A percentile compares a stretch with the other conserved stretches of the same genome.
phyloP scores from a whole-genome alignment of 73 alveolate species.

The Stentor coeruleus region DNA sequence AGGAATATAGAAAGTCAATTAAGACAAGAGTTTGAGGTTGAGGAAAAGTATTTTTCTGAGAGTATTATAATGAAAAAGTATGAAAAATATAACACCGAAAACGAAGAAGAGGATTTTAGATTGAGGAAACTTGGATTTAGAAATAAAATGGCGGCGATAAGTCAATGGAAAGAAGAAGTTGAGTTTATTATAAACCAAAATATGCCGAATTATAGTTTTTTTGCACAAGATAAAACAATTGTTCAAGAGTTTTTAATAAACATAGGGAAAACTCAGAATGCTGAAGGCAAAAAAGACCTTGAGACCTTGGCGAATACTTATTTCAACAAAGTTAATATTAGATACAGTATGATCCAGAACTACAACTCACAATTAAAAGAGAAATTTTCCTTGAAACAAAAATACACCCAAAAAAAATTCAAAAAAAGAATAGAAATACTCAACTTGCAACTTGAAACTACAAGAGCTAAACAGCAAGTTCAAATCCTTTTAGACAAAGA shows the following conservation, averaged over 20 bases:
- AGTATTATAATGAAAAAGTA: not conserved
- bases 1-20: not conserved
- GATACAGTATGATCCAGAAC: not conserved
- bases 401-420: no score
- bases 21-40: not conserved
- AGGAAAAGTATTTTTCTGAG: not conserved
- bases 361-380: not conserved
- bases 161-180: conserved; percentile 17
- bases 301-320: not conserved
- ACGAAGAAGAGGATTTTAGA: not conserved
- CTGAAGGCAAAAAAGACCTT: not conserved
- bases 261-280: not conserved
- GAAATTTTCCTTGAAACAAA: no score
- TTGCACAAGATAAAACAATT: not conserved
- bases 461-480: not conserved
- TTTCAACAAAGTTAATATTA: not conserved
- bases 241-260: not conserved
- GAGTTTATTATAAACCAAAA: not conserved
- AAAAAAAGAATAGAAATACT: not conserved
- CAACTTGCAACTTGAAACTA: not conserved
- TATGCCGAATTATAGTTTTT: no score
- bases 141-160: conserved; percentile 14
- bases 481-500: not conserved
- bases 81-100: not conserved
- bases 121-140: not conserved